A percentile compares a stretch with the other conserved stretches of the same genome.
phyloP scores from a whole-genome alignment of 495 filamentous ascomycete species.

The Cairneyella variabilis region DNA sequence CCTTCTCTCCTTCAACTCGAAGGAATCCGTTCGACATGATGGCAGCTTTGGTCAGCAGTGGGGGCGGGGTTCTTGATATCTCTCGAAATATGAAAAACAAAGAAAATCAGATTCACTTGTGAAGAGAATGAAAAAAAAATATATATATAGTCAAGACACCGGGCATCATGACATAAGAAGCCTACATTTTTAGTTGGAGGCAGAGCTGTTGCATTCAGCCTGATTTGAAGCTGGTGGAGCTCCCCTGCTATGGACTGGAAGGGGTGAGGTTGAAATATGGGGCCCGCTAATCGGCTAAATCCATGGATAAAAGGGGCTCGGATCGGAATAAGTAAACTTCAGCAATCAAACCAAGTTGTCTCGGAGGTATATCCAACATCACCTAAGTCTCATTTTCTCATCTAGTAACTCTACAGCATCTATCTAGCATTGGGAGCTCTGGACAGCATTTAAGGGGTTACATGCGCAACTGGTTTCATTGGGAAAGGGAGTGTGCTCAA shows the following conservation, averaged over 20 bases:
- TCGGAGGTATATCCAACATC: too few relatives aligned
- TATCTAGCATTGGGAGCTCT: too few relatives aligned
- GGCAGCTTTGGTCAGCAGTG: neutral
- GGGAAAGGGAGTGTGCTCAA: too few relatives aligned
- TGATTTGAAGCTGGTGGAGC: neutral
- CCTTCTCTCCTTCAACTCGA: constrained; percentile 35
- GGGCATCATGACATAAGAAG: neutral
- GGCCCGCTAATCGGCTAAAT: neutral
- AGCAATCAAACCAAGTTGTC: too few relatives aligned
- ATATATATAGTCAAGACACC: neutral
- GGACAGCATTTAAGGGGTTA: too few relatives aligned
- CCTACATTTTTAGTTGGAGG: neutral
- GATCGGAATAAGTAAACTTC: neutral
- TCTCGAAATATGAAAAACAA: neutral
- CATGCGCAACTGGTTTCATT: too few relatives aligned
- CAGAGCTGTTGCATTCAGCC: neutral
- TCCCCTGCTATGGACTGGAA: neutral
- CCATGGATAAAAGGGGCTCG: neutral
- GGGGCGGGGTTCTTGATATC: neutral
- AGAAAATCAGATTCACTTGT: too few relatives aligned
- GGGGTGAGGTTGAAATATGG: neutral
- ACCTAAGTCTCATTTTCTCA: too few relatives aligned
- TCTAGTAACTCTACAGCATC: too few relatives aligned
- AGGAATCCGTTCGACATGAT: constrained; percentile 28
- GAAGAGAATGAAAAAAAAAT: neutral